Percentiles rank a stretch among this genome's conserved stretches.
Evolutionary conservation across 768 basidiomycete species (phyloP).

Genomic region (Mrakia gelida): DNA sequence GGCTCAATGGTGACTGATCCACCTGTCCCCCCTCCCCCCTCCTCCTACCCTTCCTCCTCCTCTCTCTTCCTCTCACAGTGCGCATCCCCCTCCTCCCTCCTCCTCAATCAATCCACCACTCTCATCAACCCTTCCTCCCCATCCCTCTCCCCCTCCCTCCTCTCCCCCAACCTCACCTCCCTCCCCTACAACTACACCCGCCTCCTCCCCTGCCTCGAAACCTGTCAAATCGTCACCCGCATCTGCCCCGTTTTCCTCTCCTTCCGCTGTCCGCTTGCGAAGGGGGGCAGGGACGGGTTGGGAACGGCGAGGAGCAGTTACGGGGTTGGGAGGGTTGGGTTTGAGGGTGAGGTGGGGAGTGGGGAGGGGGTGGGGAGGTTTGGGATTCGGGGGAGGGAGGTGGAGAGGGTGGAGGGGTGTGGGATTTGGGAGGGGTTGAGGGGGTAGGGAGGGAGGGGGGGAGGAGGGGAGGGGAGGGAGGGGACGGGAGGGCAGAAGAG

Average conservation of each 20-base stretch:
- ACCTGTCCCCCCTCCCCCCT: too few species aligned
- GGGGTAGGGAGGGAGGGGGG: neutral
- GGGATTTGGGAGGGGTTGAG: neutral
- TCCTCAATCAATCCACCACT: neutral
- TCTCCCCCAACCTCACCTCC: conserved; percentile 17
- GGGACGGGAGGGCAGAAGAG: neutral
- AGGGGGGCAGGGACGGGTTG: conserved; percentile 2
- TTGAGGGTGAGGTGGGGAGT: conserved; percentile 34
- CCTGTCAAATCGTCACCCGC: conserved; percentile 41
- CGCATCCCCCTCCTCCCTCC: neutral
- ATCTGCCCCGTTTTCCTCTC: conserved; percentile 44
- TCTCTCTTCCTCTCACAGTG: conserved; percentile 31
- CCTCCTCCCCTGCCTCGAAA: conserved; percentile 42
- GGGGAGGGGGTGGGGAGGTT: neutral
- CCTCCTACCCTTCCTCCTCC: neutral
- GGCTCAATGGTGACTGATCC: neutral
- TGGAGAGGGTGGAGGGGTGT: neutral
- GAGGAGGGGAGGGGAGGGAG: too few species aligned
- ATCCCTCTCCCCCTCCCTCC: conserved; percentile 27
- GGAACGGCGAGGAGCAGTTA: conserved; percentile 39
- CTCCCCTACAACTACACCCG: conserved; percentile 39
- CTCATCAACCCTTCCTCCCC: conserved; percentile 31
- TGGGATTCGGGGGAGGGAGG: conserved; percentile 32
- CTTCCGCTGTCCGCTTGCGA: conserved; percentile 40
- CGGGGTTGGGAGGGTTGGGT: conserved; percentile 39